These are phyloP conservation scores for Myriosclerotinia scirpicola DNA, from an alignment of 2,329 filamentous ascomycete species.

Conservation along the genomic window DNA sequence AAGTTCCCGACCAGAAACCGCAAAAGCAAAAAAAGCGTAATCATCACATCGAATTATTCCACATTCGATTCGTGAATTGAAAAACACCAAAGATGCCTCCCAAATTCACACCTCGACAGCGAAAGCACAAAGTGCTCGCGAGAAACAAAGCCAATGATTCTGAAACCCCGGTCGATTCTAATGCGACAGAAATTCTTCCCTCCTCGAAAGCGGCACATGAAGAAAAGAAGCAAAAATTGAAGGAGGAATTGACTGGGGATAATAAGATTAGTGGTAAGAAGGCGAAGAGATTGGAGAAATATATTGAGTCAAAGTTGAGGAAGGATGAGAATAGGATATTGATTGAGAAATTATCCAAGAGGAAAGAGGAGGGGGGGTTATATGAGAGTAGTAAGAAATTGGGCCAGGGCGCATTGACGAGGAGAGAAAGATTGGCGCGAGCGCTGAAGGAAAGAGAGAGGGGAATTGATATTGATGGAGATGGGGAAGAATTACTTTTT, in stretches of 20 bases:
- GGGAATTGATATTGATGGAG: slow-evolving; percentile 32
- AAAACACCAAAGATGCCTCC: slow-evolving; percentile 29
- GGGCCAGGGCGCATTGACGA: slow-evolving; percentile 70
- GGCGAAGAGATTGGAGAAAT: slow-evolving; percentile 66
- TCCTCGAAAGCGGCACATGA: slow-evolving; percentile 49
- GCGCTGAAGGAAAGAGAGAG: slow-evolving; percentile 54
- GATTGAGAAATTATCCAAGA: slow-evolving; percentile 76
- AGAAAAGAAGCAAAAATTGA: slow-evolving; percentile 56
- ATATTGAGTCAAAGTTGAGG: slow-evolving; percentile 83
- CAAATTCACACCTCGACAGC: slow-evolving; percentile 62
- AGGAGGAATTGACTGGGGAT: slow-evolving; percentile 52
- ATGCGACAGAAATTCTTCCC: slow-evolving; percentile 54
- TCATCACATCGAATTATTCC: neutral
- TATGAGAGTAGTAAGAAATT: slow-evolving; percentile 77
- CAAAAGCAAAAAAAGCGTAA: slow-evolving; percentile 5
- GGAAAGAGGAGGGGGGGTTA: slow-evolving; percentile 78
- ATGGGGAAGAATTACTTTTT: slow-evolving; percentile 55
- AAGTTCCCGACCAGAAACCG: slow-evolving; percentile 20
- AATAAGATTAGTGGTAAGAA: slow-evolving; percentile 63
- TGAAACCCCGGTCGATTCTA: slow-evolving; percentile 50
- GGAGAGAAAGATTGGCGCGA: slow-evolving; percentile 64
- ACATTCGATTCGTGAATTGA: neutral
- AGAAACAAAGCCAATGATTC: slow-evolving; percentile 53
- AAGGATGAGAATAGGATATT: slow-evolving; percentile 90
- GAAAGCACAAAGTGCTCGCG: slow-evolving; percentile 68